Evolutionary conservation across 2,329 filamentous ascomycete genomes (phyloP), one percentile per base, ranked within the genome.

Genomic region (Chrysosporium queenslandicum): DNA sequence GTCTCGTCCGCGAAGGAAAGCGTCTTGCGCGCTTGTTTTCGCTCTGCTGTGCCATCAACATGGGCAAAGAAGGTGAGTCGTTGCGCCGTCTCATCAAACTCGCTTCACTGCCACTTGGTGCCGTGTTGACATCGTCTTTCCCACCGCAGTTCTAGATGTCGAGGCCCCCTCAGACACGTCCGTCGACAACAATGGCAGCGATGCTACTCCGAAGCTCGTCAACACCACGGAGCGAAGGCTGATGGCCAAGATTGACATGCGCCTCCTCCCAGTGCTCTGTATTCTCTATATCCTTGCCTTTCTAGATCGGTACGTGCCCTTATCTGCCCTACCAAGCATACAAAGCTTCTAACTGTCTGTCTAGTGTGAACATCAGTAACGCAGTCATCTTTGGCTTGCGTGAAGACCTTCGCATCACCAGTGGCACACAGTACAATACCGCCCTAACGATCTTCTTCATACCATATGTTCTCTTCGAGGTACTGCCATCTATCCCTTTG

Each of bases 371-470:
- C 64, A 87, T 91, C 61, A 83, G 82, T 66, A 90, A 90, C 68
- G 86, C 86, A 25, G 79, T 77, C 40, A 75, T 85, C 42, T 87
- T 87, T 56, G 75, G 77, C 37, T 72, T 91, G 12, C 72, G 74
- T 23, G 62, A 74, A 9, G 86, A 90, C 57, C 73, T 91, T 4
- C 56, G 72, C 2, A 76, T 90, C 25, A 66, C 46, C 11, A 58
- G 59, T 0, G 70, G 75, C 21, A 73, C 64, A 4, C 71, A 86
- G 61, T 90, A 86, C 69, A 90, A 88, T 66, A 86, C 82, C 12
- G 83, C 83, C 1, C 73, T 90, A 55, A 85, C 83, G 53, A 87
- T 90, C 62, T 90, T 91, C 72, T 91, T 90, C 68, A 78, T 90
- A 1, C 85, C 86, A 0, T 91, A 90, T 64, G 74, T 86, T 59